Evolutionary conservation across 1,284 basidiomycete species (phyloP).

Genomic region (Fistulinella staudtii): DNA sequence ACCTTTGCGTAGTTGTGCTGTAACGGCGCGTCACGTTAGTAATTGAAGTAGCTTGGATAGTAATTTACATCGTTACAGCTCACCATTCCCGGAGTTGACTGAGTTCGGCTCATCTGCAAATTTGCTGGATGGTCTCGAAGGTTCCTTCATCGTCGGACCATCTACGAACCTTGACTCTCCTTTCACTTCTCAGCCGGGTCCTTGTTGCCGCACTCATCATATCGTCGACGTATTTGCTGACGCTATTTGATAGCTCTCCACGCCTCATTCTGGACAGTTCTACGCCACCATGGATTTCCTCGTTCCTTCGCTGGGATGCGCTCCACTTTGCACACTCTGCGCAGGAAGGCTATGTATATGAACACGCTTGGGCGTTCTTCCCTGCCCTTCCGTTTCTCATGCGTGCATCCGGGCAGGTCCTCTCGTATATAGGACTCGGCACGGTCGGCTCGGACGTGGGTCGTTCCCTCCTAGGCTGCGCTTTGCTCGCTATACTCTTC

Average conservation of each 20-base stretch:
- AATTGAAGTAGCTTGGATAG: too few relatives aligned
- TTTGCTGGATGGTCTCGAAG: background rate
- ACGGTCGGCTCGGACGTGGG: background rate
- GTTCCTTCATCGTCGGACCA: conserved; percentile 8
- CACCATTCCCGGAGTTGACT: too few relatives aligned
- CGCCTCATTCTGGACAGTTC: conserved; percentile 26
- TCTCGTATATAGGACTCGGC: conserved; percentile 16
- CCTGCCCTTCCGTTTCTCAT: conserved; percentile 65
- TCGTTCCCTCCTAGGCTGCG: conserved; percentile 34
- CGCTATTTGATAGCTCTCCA: conserved; percentile 47
- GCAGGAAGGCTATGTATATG: conserved; percentile 62
- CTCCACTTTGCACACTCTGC: conserved; percentile 79
- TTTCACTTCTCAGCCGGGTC: conserved; percentile 25
- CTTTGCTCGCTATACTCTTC: conserved; percentile 41
- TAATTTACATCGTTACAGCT: too few relatives aligned
- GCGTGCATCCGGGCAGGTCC: conserved; percentile 33
- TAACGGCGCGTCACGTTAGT: too few relatives aligned
- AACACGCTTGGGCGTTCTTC: conserved; percentile 88
- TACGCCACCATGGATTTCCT: conserved; percentile 23
- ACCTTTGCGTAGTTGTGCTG: too few relatives aligned
- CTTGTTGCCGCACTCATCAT: conserved; percentile 21
- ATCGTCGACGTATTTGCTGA: conserved; percentile 30
- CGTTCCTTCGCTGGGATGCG: conserved; percentile 82
- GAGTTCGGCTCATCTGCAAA: too few relatives aligned
- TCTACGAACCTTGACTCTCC: conserved; percentile 18